Evolutionary conservation across 805 yeast species (phyloP).

Genomic region (Yamadazyma sp.): DNA sequence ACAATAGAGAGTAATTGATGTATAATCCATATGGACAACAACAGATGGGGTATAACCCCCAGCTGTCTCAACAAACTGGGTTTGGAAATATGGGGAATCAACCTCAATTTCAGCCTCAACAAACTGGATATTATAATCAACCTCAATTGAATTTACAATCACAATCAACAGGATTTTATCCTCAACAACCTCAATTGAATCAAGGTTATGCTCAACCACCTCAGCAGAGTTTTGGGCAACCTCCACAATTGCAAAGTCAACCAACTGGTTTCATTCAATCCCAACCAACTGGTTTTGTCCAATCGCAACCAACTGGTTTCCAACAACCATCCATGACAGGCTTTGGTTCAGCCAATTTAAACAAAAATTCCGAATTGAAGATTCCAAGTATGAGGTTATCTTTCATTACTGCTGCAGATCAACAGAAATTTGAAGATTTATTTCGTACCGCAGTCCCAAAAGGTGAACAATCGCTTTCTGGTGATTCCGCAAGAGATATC

Average conservation of each 20-base stretch:
- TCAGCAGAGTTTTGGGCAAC: constrained; percentile 4
- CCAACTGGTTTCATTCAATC: constrained; percentile 17
- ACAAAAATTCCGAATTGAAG: constrained; percentile 44
- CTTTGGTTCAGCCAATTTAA: constrained; percentile 2
- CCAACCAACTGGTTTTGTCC: constrained; percentile 20
- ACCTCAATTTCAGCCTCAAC: constrained; percentile 10
- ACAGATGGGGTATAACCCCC: constrained; percentile 17
- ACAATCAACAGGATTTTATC: constrained; percentile 17
- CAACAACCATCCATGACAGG: constrained; percentile 11
- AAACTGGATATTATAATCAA: constrained; percentile 20
- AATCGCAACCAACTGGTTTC: constrained; percentile 28
- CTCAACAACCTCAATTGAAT: constrained; percentile 17
- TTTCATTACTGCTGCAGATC: constrained; percentile 82
- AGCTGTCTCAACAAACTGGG: constrained; percentile 10
- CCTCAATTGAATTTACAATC: constrained; percentile 31
- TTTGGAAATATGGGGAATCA: not conserved
- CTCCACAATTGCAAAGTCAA: constrained; percentile 18
- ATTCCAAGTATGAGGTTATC: constrained; percentile 77
- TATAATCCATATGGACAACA: constrained; percentile 41
- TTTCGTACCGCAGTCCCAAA: constrained; percentile 74
- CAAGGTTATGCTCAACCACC: not conserved
- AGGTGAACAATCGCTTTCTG: constrained; percentile 66
- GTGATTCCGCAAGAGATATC: constrained; percentile 75
- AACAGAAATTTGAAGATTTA: constrained; percentile 78
- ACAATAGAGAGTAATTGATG: too few relatives aligned